Conservation (phyloP, 306 rosid species). For the Cicer bijugum region DNA sequence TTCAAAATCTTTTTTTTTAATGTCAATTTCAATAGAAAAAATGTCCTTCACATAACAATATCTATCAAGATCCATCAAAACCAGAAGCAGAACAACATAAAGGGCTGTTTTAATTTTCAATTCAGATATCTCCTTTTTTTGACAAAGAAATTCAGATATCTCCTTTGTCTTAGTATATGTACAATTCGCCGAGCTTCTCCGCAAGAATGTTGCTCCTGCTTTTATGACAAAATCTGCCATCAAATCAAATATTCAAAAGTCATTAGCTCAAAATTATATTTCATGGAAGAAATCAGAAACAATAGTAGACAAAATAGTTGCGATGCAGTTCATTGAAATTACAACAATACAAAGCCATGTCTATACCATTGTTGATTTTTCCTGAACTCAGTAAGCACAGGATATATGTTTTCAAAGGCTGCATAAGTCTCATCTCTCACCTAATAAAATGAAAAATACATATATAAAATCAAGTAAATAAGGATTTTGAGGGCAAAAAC, state of each 20-base stretch:
- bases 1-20: constrained; percentile 24
- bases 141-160: constrained; percentile 40
- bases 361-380: constrained; percentile 87
- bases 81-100: constrained; percentile 31
- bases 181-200: constrained; percentile 47
- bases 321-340: neutral
- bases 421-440: constrained; percentile 91
- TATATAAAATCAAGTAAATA: neutral
- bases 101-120: constrained; percentile 42
- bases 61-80: constrained; percentile 41
- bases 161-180: constrained; percentile 48
- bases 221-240: constrained; percentile 50
- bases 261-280: neutral
- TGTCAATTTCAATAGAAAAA: constrained; percentile 40
- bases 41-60: constrained; percentile 34
- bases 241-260: constrained; percentile 25
- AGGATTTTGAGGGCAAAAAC: neutral
- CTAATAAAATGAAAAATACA: constrained; percentile 44
- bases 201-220: constrained; percentile 33
- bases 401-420: constrained; percentile 96
- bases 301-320: neutral
- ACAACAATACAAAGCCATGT: neutral
- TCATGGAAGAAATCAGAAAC: neutral
- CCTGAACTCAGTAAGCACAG: constrained; percentile 91
- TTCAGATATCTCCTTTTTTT: constrained; percentile 41